Base-by-base conservation (phyloP, 2,329 filamentous ascomycete species). In the Sphaerulina vaccinii region DNA sequence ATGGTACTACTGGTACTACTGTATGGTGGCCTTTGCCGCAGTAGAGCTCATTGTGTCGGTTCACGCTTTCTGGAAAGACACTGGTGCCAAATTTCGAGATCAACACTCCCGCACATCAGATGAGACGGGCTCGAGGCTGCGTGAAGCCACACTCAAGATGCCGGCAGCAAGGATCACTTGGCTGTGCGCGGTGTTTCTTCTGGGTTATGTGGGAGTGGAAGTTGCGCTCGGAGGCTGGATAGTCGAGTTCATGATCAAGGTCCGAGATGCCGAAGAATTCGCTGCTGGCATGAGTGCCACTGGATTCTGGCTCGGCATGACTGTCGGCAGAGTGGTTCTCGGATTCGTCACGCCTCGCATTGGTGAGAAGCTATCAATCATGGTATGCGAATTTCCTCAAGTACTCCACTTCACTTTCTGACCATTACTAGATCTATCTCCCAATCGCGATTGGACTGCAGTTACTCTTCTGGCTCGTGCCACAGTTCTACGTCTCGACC, bases 221-320 rank as follows among this genome's bases (percentile, higher is more conserved):
- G 86, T 90, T 54, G 83, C 82, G 0, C 73, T 90, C 2, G 85
- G 86, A 16, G 88, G 88, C 13, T 93, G 88, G 88, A 85, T 95
- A 56, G 85, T 89, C 42, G 85, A 85, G 0, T 95, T 95, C 67
- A 95, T 95, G 88, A 82, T 91, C n/a, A 75, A 80, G 16, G 84
- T 90, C 19, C 81, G 90, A 11, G 69, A 85, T 32, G 88, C 84
- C 3, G 78, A 75, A 19, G 74, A 82, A 0, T 92, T 93, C 63
- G 78, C 83, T 2, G 84, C 86, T 27, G 89, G 89, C 2, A 82
- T 93, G 72, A 83, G 82, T 0, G 85, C 84, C 0, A 92, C 88
- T 0, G 85, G 88, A 0, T 95, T 92, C 71, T 95, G 90, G 90
- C 79, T 89, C 37, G 90, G 89, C 0, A 77, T 95, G 57, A 91